These are phyloP conservation scores for Thelonectria discophora DNA, from an alignment of 2,329 filamentous ascomycete genomes.

Conservation along the genomic window DNA sequence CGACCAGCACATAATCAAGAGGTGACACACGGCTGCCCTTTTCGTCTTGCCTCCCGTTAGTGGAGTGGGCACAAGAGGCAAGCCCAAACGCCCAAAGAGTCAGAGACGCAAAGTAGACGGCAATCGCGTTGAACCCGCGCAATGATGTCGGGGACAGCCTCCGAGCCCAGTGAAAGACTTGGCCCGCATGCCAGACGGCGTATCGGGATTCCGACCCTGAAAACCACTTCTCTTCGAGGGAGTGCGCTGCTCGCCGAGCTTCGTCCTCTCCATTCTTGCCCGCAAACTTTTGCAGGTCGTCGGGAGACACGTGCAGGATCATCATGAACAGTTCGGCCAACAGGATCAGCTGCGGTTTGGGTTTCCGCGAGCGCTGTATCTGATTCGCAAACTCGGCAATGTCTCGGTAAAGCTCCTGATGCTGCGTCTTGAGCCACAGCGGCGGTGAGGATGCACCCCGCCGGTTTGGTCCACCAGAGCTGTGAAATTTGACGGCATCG, in stretches of 20 bases:
- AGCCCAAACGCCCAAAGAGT: constrained; percentile 37
- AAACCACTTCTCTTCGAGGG: constrained; percentile 32
- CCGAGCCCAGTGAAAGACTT: constrained; percentile 35
- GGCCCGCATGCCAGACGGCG: constrained; percentile 39
- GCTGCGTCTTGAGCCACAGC: constrained; percentile 33
- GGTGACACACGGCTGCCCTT: constrained; percentile 1
- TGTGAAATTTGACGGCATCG: constrained; percentile 29
- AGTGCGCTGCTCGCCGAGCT: constrained; percentile 27
- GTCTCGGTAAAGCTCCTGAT: constrained; percentile 35
- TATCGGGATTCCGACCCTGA: constrained; percentile 31
- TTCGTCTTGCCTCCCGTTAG: constrained; percentile 18
- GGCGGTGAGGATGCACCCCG: constrained; percentile 24
- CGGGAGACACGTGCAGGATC: constrained; percentile 36
- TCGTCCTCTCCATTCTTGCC: constrained; percentile 37
- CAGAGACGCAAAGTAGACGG: constrained; percentile 37
- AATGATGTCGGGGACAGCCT: constrained; percentile 32
- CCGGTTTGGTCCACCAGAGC: constrained; percentile 14
- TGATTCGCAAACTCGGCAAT: constrained; percentile 32
- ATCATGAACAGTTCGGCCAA: constrained; percentile 41
- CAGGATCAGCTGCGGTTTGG: constrained; percentile 28
- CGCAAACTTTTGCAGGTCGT: constrained; percentile 34
- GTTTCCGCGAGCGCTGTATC: constrained; percentile 17
- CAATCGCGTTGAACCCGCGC: constrained; percentile 37
- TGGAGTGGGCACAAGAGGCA: constrained; percentile 20
- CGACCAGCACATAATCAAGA: constrained; percentile 28